Evolutionary conservation across 139 green algal species (phyloP).

Genomic region (Chlamydomonas sp.): DNA sequence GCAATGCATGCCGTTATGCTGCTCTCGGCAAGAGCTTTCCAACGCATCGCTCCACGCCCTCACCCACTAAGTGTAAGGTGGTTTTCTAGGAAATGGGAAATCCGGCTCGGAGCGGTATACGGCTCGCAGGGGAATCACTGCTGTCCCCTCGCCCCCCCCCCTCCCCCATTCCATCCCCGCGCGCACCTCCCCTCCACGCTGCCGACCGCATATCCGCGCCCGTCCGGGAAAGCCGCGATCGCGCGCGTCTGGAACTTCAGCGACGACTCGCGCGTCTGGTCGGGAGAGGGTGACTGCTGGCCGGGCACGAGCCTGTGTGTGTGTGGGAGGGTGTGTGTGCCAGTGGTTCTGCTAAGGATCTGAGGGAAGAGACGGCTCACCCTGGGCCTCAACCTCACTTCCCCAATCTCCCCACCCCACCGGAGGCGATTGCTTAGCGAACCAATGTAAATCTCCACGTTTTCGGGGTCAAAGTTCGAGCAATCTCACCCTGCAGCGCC

Average conservation of each 20-base stretch:
- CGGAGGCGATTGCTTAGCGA: background rate
- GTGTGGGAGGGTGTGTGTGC: background rate
- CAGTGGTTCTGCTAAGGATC: no score
- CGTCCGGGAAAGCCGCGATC: constrained; percentile 63
- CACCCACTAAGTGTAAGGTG: no score
- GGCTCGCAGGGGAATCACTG: no score
- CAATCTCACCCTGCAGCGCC: no score
- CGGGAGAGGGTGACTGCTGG: constrained; percentile 19
- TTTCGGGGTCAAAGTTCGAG: no score
- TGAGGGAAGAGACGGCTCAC: background rate
- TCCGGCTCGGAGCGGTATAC: no score
- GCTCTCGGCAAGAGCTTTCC: no score
- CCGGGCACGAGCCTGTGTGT: constrained; percentile 24
- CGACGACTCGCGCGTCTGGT: constrained; percentile 61
- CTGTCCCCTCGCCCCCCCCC: no score
- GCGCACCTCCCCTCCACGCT: constrained; percentile 83
- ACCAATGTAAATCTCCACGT: background rate
- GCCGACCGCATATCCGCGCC: constrained; percentile 66
- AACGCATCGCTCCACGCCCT: no score
- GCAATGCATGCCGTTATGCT: no score
- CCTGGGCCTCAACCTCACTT: background rate
- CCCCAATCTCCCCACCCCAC: background rate
- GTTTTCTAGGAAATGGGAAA: no score
- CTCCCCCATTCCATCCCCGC: no score
- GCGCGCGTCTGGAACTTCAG: constrained; percentile 85